Base-by-base conservation (phyloP, 345 rosid species). In the Clarkia xantiana region DNA sequence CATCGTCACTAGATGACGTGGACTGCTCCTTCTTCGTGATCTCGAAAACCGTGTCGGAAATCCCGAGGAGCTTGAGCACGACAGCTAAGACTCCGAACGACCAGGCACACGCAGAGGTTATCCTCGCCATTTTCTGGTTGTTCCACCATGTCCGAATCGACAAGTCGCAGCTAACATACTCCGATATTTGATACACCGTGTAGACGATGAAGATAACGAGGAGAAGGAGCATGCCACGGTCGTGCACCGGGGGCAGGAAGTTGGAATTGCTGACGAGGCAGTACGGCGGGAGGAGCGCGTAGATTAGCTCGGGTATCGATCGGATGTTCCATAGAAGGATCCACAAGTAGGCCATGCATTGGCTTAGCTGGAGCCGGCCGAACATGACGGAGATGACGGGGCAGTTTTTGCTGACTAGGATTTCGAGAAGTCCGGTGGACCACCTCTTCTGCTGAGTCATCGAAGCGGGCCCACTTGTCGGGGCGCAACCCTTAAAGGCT, bases 381-480 rank as follows among this genome's bases (percentile, higher is more conserved):
- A 40, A 25, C 43, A 73, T 13, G 14, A 55, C 39, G 17, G 50
- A 71, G 34, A 52, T 6, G 9, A 80, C 53, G 0, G 86, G 93
- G 62, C 23, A 73, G 8, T 25, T 58, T 38, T 49, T 60, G 61
- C 62, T 62, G 42, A 78, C 46, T 44, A 78, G 50, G 25, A 74
- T 36, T 63, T 84, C 89, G 6, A 76, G 76, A 11, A 75, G 3
- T 5, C 93, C 95, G 0, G 82, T 73, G 12, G 69, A 55, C 93
- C 93, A 89, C 49, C 89, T 69, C 53, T 76, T 76, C 18, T 65
- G 67, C 19, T 84, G 94, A 44, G 49, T 41, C 81, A 84, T 47
- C 0, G 65, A 48, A 3, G 48, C 63, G 0, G 84, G 76, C 3
- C 77, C 75, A 11, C 65, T 55, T 0, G 66, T 11, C 0, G 86